Evolutionary conservation across 2,329 filamentous ascomycete species (phyloP), one percentile per base, ranked within the genome.

Genomic region (Monosporascus sp.): DNA sequence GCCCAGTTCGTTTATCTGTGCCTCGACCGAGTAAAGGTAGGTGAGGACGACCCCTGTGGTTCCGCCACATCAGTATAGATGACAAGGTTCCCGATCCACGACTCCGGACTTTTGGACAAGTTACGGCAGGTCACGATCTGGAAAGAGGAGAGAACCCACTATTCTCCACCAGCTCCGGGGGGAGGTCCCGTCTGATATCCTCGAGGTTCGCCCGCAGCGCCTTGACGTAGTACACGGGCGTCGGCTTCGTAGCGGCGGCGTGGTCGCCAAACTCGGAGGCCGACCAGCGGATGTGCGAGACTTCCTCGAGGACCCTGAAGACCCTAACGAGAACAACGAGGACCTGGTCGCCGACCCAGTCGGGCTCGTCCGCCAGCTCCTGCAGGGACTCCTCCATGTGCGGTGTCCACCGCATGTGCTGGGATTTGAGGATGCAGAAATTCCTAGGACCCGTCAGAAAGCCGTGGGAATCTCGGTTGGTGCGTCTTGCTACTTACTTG

Each of bases 341-440:
- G 2, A 80, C 59, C 27, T 72, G 69, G 61, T 87, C 83, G 2
- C 73, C 73, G 0, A 74, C 68, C 24, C 71, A 71, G 52, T 84
- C 78, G 7, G 71, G 72, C 1, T 73, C 67, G 17, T 73, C 67
- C 5, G 71, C 68, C 0, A 87, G 67, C 2, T 73, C 58, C 5
- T 72, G 65, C 1, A 86, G 68, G 37, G 76, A 81, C 37, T 85
- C 81, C 31, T 84, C 81, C 71, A 86, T 77, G 50, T 83, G 76
- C 1, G 76, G 59, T 1, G 77, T 84, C 83, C 83, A 87, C 2
- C 70, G 72, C 48, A 86, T 64, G 5, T 59, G 54, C 26, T 64
- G 56, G n/a, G 55, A 59, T 48, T 56, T 59, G 27, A 67, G 43
- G 41, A 68, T 64, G 14, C 57, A 56, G 7, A 61, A 64, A 8